Evolutionary conservation across 768 basidiomycete species (phyloP).

Genomic region (Mrakia gelida): DNA sequence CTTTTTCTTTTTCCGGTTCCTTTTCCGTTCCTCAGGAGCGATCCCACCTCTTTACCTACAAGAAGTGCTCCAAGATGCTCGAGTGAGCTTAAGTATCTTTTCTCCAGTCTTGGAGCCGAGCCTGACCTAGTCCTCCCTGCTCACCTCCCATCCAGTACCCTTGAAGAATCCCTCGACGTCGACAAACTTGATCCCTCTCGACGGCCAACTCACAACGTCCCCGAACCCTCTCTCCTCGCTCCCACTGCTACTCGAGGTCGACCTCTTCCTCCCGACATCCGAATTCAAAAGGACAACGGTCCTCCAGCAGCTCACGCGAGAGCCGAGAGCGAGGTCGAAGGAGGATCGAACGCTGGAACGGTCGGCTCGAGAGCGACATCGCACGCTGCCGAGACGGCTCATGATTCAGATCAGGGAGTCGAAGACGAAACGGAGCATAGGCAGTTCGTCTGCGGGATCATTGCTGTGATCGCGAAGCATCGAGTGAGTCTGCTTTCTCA

Average conservation of each 20-base stretch:
- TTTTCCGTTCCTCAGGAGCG: not conserved
- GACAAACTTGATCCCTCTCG: not conserved
- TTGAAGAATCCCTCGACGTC: not conserved
- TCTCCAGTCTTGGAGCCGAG: too few species aligned
- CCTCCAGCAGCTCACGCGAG: not conserved
- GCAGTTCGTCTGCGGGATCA: not conserved
- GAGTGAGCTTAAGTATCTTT: not conserved
- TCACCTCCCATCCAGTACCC: not conserved
- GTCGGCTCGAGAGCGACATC: not conserved
- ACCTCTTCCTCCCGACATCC: not conserved
- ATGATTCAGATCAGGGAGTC: not conserved
- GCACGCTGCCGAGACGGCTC: not conserved
- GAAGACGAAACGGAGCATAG: constrained; percentile 1
- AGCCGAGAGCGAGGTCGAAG: not conserved
- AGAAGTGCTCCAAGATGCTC: not conserved
- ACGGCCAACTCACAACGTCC: not conserved
- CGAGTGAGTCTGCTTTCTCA: not conserved
- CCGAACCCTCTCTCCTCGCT: not conserved
- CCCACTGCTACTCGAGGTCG: not conserved
- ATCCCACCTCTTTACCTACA: constrained; percentile 4
- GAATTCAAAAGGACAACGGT: not conserved
- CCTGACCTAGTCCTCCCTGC: too few species aligned
- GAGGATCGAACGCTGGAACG: not conserved
- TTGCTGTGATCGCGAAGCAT: constrained; percentile 7
- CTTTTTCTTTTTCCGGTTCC: not conserved